Conservation (phyloP, 2,329 filamentous ascomycete genomes). For the Scedosporium minutisporum region DNA sequence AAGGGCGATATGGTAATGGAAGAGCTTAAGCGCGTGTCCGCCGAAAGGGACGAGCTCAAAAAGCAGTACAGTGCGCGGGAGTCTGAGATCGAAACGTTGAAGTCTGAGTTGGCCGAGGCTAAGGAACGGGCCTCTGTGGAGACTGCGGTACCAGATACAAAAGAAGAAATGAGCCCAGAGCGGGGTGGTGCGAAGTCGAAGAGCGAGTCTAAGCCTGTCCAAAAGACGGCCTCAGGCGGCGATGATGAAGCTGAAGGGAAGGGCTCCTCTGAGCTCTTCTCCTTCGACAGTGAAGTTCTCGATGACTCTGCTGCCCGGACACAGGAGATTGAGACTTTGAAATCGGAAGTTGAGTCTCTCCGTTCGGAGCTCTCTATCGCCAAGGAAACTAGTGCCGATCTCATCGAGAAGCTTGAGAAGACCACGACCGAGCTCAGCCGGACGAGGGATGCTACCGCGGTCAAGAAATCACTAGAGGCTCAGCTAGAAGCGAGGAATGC, state of each 20-base stretch:
- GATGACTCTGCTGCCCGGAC: slow-evolving; percentile 58
- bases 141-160: slow-evolving; percentile 17
- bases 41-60: slow-evolving; percentile 71
- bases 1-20: slow-evolving; percentile 91
- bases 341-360: slow-evolving; percentile 56
- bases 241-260: slow-evolving; percentile 9
- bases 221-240: not conserved
- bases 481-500: slow-evolving; percentile 37
- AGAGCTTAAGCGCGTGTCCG: slow-evolving; percentile 77
- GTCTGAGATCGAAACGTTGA: slow-evolving; percentile 28
- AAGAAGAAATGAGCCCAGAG: slow-evolving; percentile 19
- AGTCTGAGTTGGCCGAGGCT: slow-evolving; percentile 37
- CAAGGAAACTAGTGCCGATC: slow-evolving; percentile 59
- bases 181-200: slow-evolving; percentile 4
- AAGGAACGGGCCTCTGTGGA: not conserved
- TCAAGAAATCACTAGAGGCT: slow-evolving; percentile 36
- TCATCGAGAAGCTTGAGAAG: slow-evolving; percentile 58
- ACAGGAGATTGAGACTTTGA: slow-evolving; percentile 61
- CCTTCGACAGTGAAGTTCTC: slow-evolving; percentile 79
- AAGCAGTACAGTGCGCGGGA: slow-evolving; percentile 51
- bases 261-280: slow-evolving; percentile 70
- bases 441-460: slow-evolving; percentile 27
- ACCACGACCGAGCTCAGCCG: slow-evolving; percentile 54
- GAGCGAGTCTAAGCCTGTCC: not conserved
- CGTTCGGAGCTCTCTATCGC: slow-evolving; percentile 61